Conservation (phyloP, 495 filamentous ascomycete genomes). For the Bathelium albidoporum region DNA sequence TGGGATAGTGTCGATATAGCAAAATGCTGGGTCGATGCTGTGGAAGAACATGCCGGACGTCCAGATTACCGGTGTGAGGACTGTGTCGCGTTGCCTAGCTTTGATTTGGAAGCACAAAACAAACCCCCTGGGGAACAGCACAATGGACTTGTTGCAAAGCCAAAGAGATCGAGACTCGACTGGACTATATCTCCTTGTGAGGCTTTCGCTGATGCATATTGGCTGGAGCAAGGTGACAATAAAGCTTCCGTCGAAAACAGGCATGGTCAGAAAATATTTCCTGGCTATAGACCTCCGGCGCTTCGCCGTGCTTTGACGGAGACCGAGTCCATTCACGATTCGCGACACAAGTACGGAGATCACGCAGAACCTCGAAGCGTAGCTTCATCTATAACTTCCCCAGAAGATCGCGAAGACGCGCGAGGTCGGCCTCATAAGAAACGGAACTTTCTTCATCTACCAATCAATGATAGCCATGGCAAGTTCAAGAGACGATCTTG, state of each 20-base stretch:
- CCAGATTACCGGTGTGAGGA: constrained; percentile 35
- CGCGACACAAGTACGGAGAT: constrained; percentile 5
- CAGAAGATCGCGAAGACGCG: not conserved
- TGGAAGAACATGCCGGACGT: constrained; percentile 42
- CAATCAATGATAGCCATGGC: not conserved
- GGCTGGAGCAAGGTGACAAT: constrained; percentile 69
- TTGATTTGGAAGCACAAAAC: constrained; percentile 32
- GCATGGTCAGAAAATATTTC: constrained; percentile 59
- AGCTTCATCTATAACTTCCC: not conserved
- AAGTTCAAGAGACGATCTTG: not conserved
- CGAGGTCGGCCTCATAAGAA: not conserved
- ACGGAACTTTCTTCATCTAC: not conserved
- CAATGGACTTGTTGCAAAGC: constrained; percentile 28
- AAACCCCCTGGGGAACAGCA: constrained; percentile 9
- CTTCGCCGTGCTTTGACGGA: constrained; percentile 28
- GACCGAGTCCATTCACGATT: not conserved
- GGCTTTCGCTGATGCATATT: constrained; percentile 72
- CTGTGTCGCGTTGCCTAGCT: constrained; percentile 44
- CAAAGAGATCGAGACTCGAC: constrained; percentile 58
- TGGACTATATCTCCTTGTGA: constrained; percentile 72
- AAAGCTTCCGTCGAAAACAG: constrained; percentile 65
- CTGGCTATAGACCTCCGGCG: constrained; percentile 31
- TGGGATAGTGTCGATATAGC: constrained; percentile 65
- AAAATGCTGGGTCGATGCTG: constrained; percentile 60
- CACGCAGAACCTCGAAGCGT: not conserved